Evolutionary conservation across 257 asterid genomes (phyloP), one percentile per base, ranked within the genome.

Genomic region (Craterostigma plantagineum): DNA sequence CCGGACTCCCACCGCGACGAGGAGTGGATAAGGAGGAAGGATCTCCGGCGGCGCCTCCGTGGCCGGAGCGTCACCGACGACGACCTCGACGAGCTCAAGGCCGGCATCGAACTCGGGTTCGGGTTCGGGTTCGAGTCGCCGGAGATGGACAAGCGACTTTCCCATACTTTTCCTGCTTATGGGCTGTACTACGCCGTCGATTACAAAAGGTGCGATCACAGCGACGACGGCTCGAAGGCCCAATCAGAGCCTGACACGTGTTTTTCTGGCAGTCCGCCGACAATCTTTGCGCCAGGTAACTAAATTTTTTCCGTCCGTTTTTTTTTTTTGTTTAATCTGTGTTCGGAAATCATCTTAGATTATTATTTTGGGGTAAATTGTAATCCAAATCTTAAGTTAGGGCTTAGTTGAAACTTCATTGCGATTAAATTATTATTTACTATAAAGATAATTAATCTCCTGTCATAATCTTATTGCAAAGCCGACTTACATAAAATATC

Each of bases 21-120:
- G 76, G 87, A 74, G 42, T 81, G 94, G 92, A 76, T 55, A 16
- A 55, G 81, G 52, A 65, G 63, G 62, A 75, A 72, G 56, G 70
- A 44, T n/a, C 71, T 72, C 46, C 57, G 67, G 1, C 46, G 33
- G 0, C 54, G 73, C 42, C 30, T 23, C 30, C 67, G 73, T 27
- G 67, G 75, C 64, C 52, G 59, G 61, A 73, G 82, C 59, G 75
- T 81, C 45, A 81, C 92, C 36, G 92, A 77, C 5, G 92, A 75
- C n/a, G 94, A 81, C 46, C 68, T 81, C 0, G 80, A 77, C n/a
- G 92, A 81, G 46, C 64, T 81, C 38, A 75, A 66, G 40, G 94
- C 87, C 7, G 77, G 94, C 57, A 65, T 81, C 11, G 87, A 81
- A 42, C 74, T 81, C 11, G 94, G 94, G 0, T 81, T 74, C 50